Conservation (phyloP, 768 basidiomycete genomes). For the Leucogyrophana mollusca region DNA sequence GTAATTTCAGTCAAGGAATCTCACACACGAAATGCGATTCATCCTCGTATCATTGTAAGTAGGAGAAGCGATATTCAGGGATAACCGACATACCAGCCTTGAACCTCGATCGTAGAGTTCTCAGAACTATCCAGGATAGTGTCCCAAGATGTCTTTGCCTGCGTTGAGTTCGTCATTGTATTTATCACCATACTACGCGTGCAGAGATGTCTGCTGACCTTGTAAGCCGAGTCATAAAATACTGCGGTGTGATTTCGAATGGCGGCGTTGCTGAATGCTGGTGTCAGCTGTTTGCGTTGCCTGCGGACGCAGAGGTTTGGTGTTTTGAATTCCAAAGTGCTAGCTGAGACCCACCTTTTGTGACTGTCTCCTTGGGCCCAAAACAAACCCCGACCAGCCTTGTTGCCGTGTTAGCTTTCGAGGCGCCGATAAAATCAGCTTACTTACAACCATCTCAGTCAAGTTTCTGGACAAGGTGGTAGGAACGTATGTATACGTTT, state of each 20-base stretch:
- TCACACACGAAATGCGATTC: constrained; percentile 33
- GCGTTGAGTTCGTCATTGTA: neutral
- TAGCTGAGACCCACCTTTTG: neutral
- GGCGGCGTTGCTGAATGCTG: constrained; percentile 52
- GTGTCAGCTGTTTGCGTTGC: constrained; percentile 49
- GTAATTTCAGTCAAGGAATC: neutral
- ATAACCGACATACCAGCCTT: constrained; percentile 24
- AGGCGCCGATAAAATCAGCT: neutral
- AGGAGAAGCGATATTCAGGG: neutral
- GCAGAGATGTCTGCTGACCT: constrained; percentile 28
- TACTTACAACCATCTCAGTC: constrained; percentile 40
- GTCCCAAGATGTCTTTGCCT: constrained; percentile 32
- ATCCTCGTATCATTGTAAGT: constrained; percentile 18
- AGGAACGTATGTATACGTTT: constrained; percentile 46
- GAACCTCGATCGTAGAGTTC: constrained; percentile 31
- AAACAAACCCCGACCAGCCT: constrained; percentile 25
- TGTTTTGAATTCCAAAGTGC: neutral
- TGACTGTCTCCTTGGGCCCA: constrained; percentile 27
- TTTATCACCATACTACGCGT: too few species aligned
- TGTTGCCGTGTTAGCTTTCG: neutral
- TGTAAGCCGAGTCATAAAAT: constrained; percentile 52
- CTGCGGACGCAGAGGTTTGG: constrained; percentile 17
- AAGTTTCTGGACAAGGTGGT: constrained; percentile 32
- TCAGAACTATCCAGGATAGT: constrained; percentile 17
- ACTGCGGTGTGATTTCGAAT: constrained; percentile 45